phyloP scores from a whole-genome alignment of 129 eudicot genomes.

The Flaveria trinervia region DNA sequence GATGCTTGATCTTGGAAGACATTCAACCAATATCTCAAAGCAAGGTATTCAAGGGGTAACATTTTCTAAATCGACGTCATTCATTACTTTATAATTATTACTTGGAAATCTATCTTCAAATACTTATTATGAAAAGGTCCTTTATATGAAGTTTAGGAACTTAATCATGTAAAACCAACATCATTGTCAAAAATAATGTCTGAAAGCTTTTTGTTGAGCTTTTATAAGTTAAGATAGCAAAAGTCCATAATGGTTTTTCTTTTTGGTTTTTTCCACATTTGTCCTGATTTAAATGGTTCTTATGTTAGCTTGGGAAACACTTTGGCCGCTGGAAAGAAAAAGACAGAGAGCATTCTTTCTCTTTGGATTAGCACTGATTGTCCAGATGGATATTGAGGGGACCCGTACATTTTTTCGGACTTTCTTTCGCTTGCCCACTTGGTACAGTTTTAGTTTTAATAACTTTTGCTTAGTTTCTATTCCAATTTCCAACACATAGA shows the following conservation, averaged over 20 bases:
- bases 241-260: not conserved
- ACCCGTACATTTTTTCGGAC: slow-evolving; percentile 85
- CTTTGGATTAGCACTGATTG: slow-evolving; percentile 85
- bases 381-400: slow-evolving; percentile 93
- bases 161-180: not conserved
- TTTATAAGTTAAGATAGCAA: not conserved
- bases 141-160: not conserved
- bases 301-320: slow-evolving; percentile 85
- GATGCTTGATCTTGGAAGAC: slow-evolving; percentile 38
- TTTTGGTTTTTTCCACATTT: not conserved
- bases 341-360: slow-evolving; percentile 95
- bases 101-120: slow-evolving; percentile 17
- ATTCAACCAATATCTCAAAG: slow-evolving; percentile 61
- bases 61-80: slow-evolving; percentile 3
- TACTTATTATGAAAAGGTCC: not conserved
- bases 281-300: not conserved
- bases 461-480: slow-evolving; percentile 1
- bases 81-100: slow-evolving; percentile 3
- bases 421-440: slow-evolving; percentile 87
- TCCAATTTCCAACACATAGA: not conserved
- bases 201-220: not conserved
- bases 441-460: slow-evolving; percentile 41
- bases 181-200: not conserved
- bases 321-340: slow-evolving; percentile 98
- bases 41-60: slow-evolving; percentile 60